These are phyloP conservation scores for Pythium folliculosum DNA, from an alignment of 352 stramenopile species.

Conservation along the genomic window DNA sequence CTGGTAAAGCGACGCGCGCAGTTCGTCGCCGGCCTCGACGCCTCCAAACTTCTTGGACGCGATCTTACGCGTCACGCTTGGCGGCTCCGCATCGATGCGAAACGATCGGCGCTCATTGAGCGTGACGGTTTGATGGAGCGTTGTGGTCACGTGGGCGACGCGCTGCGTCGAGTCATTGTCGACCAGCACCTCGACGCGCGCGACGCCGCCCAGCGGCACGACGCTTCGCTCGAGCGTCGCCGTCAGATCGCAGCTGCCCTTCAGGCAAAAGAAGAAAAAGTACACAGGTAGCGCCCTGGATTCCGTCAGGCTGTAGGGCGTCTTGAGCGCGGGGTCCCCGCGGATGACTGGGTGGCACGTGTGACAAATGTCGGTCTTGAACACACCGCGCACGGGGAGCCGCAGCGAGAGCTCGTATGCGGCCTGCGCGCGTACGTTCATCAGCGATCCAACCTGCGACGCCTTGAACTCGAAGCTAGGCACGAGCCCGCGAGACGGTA, in stretches of 20 bases:
- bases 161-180: constrained; percentile 10
- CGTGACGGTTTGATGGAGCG: constrained; percentile 11
- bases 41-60: neutral
- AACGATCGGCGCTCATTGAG: constrained; percentile 5
- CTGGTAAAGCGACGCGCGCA: neutral
- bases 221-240: constrained; percentile 11
- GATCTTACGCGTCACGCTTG: neutral
- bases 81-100: neutral
- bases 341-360: neutral
- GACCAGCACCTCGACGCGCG: constrained; percentile 3
- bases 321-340: neutral
- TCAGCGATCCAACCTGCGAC: neutral
- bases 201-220: constrained; percentile 8
- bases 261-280: constrained; percentile 13
- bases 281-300: constrained; percentile 7
- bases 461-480: neutral
- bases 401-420: constrained; percentile 10
- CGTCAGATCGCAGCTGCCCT: constrained; percentile 12
- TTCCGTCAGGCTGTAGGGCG: neutral
- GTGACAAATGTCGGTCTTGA: neutral
- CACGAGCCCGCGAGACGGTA: constrained; percentile 2
- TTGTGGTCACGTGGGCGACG: constrained; percentile 1
- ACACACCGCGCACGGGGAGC: constrained; percentile 1
- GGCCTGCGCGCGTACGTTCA: constrained; percentile 8
- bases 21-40: neutral